Evolutionary conservation across 352 stramenopile species (phyloP).

Genomic region (Phytopythium helicoides): DNA sequence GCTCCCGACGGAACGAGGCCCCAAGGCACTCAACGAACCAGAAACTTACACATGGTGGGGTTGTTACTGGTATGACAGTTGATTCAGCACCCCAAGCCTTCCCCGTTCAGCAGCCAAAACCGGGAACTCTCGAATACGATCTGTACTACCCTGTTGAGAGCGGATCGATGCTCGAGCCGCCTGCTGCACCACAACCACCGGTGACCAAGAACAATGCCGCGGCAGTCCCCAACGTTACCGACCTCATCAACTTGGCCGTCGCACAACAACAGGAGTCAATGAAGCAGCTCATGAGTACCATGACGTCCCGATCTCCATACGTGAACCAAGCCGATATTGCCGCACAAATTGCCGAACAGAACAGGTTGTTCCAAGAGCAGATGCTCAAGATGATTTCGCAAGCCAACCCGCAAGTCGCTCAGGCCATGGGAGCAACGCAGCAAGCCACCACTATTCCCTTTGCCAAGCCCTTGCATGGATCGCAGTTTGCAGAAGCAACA

Average conservation of each 20-base stretch:
- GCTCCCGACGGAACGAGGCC: background rate
- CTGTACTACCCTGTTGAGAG: conserved; percentile 2
- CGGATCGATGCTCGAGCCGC: conserved; percentile 1
- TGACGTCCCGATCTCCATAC: background rate
- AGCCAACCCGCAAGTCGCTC: conserved; percentile 3
- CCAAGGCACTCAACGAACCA: background rate
- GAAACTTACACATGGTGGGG: too few relatives aligned
- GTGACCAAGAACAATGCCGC: background rate
- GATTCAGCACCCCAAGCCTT: conserved; percentile 1
- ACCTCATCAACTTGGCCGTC: background rate
- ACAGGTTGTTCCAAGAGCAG: conserved; percentile 3
- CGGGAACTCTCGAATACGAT: conserved; percentile 8
- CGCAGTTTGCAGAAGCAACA: background rate
- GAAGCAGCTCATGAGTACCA: conserved; percentile 1
- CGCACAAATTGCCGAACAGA: conserved; percentile 1
- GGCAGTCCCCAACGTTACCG: background rate
- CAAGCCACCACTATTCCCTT: background rate
- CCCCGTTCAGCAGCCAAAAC: background rate
- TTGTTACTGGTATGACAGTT: too few relatives aligned
- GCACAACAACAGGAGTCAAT: conserved; percentile 7
- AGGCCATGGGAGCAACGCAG: background rate
- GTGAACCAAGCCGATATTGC: background rate
- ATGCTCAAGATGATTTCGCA: conserved; percentile 4
- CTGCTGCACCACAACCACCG: background rate
- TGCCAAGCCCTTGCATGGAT: background rate